A percentile compares a stretch with the other conserved stretches of the same genome.
Evolutionary conservation across 1,284 basidiomycete species (phyloP).

Genomic region (Heterobasidion irregulare): DNA sequence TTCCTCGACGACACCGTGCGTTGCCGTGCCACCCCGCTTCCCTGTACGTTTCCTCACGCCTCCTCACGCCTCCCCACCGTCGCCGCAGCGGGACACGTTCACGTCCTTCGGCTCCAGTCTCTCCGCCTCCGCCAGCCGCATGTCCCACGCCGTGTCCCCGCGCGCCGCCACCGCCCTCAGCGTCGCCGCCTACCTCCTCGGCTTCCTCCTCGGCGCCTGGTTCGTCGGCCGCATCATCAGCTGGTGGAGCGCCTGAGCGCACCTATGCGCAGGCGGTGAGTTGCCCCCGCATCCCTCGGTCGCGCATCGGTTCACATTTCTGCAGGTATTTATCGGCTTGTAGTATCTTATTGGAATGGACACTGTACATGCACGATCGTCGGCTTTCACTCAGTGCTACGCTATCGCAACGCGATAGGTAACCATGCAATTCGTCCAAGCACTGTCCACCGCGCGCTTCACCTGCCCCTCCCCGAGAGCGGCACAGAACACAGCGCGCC

Average conservation of each 20-base stretch:
- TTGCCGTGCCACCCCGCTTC: neutral
- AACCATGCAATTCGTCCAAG: too few species aligned
- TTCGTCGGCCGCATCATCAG: constrained; percentile 4
- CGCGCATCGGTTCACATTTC: too few species aligned
- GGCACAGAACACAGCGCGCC: constrained; percentile 32
- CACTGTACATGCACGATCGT: too few species aligned
- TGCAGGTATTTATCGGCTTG: too few species aligned
- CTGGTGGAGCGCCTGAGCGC: neutral
- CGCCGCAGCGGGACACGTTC: constrained; percentile 9
- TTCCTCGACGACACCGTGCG: constrained; percentile 68
- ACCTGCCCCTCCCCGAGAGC: neutral
- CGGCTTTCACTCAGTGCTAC: too few species aligned
- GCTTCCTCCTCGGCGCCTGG: constrained; percentile 9
- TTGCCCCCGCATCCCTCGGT: too few species aligned
- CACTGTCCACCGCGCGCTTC: too few species aligned
- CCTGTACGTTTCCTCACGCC: too few species aligned
- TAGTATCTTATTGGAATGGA: too few species aligned
- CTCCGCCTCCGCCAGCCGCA: constrained; percentile 12
- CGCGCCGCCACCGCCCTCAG: constrained; percentile 2
- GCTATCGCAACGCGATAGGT: too few species aligned
- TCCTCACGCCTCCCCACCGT: too few species aligned
- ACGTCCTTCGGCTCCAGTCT: constrained; percentile 10
- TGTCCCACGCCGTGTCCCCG: constrained; percentile 11
- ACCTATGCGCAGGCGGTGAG: too few species aligned
- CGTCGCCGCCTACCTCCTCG: constrained; percentile 7